phyloP scores from a whole-genome alignment of 2,329 filamentous ascomycete genomes.

The Aspergillus tamarii region DNA sequence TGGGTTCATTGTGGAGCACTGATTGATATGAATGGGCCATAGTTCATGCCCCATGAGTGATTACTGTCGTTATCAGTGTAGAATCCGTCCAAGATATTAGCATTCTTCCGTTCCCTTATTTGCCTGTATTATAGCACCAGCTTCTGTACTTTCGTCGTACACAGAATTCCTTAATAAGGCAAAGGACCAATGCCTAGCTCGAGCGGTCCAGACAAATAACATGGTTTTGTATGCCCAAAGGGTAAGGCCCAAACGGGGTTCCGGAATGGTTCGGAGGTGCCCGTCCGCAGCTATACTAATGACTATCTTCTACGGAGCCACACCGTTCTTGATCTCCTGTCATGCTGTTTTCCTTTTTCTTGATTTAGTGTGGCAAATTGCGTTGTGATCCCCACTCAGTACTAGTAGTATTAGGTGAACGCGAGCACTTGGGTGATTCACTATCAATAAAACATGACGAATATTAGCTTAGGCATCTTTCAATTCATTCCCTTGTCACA shows the following conservation, averaged over 20 bases:
- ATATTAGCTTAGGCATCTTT: neutral
- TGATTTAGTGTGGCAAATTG: neutral
- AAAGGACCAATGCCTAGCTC: neutral
- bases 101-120: neutral
- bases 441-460: neutral
- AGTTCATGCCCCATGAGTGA: neutral
- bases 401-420: neutral
- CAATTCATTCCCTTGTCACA: neutral
- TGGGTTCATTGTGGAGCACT: slow-evolving; percentile 2
- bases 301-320: neutral
- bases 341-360: slow-evolving; percentile 2
- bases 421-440: neutral
- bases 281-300: neutral
- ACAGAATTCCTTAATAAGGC: too few relatives aligned
- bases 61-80: neutral
- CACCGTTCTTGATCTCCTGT: neutral
- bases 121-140: neutral
- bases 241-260: neutral
- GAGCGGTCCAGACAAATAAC: neutral
- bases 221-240: neutral
- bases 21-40: neutral
- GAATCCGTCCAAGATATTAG: too few relatives aligned
- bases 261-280: neutral
- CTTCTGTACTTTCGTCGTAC: neutral
- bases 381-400: neutral